A percentile compares a stretch with the other conserved stretches of the same genome.
These are phyloP conservation scores for Phialophora tarda DNA, from an alignment of 2,329 filamentous ascomycete genomes.

Conservation along the genomic window DNA sequence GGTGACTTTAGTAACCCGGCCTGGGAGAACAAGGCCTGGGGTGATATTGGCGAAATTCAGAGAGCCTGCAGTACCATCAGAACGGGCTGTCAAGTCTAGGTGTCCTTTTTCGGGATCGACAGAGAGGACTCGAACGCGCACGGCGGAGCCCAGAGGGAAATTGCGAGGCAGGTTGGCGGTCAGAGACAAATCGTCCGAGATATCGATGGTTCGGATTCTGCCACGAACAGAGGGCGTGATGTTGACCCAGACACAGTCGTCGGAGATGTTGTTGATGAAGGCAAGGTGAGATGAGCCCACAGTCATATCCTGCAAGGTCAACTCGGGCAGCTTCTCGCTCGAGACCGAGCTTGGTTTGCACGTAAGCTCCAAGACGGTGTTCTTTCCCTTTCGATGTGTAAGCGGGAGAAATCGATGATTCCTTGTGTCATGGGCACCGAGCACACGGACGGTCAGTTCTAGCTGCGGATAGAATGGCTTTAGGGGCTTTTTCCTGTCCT, in stretches of 20 bases:
- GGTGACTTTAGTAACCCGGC: conserved; percentile 81
- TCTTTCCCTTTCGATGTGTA: conserved; percentile 79
- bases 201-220: conserved; percentile 78
- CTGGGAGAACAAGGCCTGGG: conserved; percentile 79
- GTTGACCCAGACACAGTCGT: conserved; percentile 86
- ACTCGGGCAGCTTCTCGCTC: conserved; percentile 62
- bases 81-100: conserved; percentile 81
- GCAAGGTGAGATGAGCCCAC: conserved; percentile 75
- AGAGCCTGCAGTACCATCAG: conserved; percentile 60
- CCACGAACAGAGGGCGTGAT: conserved; percentile 87
- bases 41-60: conserved; percentile 74
- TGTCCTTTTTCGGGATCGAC: conserved; percentile 75
- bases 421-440: conserved; percentile 87
- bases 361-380: conserved; percentile 82
- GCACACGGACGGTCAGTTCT: conserved; percentile 72
- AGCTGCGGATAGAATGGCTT: conserved; percentile 73
- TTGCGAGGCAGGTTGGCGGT: conserved; percentile 75
- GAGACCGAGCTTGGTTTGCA: conserved; percentile 69
- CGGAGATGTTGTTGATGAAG: conserved; percentile 87
- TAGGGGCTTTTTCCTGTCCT: conserved; percentile 81
- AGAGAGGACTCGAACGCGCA: conserved; percentile 77
- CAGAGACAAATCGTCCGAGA: conserved; percentile 82
- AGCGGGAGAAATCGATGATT: conserved; percentile 92
- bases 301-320: conserved; percentile 75
- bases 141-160: conserved; percentile 88